Evolutionary conservation across 129 eudicot genomes (phyloP).

Genomic region (Flaveria robusta): DNA sequence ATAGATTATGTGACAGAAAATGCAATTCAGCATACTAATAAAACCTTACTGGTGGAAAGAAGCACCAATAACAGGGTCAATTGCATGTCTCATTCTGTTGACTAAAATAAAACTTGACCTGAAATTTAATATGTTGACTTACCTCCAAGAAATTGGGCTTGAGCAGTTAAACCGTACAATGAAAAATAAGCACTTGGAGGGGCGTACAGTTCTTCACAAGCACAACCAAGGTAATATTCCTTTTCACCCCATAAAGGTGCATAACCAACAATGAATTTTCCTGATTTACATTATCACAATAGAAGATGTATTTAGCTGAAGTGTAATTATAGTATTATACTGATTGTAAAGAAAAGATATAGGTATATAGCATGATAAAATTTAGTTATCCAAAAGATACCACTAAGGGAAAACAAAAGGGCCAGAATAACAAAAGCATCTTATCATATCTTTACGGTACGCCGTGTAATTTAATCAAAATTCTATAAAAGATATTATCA

Average conservation of each 20-base stretch:
- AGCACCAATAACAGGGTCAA: neutral
- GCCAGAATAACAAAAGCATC: neutral
- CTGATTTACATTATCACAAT: constrained; percentile 33
- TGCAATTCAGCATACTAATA: neutral
- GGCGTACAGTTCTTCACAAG: constrained; percentile 78
- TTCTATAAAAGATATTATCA: neutral
- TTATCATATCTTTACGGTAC: neutral
- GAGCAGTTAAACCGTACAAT: constrained; percentile 62
- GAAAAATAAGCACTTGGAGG: constrained; percentile 93
- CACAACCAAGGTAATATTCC: constrained; percentile 83
- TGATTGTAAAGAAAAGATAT: too few species aligned
- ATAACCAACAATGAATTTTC: constrained; percentile 77
- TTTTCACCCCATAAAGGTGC: constrained; percentile 71
- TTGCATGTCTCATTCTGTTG: neutral
- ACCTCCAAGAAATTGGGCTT: constrained; percentile 85
- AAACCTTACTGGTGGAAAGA: neutral
- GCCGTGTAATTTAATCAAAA: neutral
- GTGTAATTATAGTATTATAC: too few species aligned
- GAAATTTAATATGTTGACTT: constrained; percentile 4
- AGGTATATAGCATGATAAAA: too few species aligned
- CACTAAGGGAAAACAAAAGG: neutral
- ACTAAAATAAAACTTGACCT: neutral
- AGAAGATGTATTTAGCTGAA: neutral
- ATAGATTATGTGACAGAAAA: neutral
- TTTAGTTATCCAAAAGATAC: too few species aligned